Conservation (phyloP, 805 yeast genomes). For the Candida taoyuanica region DNA sequence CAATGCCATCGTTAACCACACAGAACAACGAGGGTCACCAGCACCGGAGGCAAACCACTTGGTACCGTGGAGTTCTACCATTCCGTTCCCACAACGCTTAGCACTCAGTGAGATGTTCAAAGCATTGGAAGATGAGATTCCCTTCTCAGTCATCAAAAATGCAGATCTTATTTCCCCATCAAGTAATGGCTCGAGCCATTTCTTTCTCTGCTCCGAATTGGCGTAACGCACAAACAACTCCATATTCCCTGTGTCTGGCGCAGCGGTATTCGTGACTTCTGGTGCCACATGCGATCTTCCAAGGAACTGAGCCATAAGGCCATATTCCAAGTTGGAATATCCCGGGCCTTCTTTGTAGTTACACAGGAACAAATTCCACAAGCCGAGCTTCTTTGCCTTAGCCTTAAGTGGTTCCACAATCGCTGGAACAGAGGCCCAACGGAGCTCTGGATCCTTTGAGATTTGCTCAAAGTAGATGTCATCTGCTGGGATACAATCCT, state of each 20-base stretch:
- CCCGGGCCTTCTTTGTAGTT: constrained; percentile 47
- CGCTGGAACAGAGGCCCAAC: constrained; percentile 47
- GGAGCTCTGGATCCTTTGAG: constrained; percentile 32
- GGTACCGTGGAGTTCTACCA: constrained; percentile 50
- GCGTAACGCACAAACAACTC: constrained; percentile 37
- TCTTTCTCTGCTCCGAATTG: constrained; percentile 38
- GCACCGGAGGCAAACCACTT: constrained; percentile 74
- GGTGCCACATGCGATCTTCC: constrained; percentile 53
- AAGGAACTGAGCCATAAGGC: constrained; percentile 57
- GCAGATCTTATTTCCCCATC: constrained; percentile 55
- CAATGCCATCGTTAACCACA: constrained; percentile 30
- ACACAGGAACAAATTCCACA: constrained; percentile 55
- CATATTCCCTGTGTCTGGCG: constrained; percentile 65
- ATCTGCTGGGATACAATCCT: constrained; percentile 55
- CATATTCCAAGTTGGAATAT: constrained; percentile 57
- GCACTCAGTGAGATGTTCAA: constrained; percentile 50
- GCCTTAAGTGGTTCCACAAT: constrained; percentile 46
- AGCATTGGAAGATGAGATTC: constrained; percentile 58
- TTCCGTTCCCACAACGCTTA: constrained; percentile 34
- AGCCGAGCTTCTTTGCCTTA: constrained; percentile 47
- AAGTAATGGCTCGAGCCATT: constrained; percentile 50
- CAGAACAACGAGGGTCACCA: constrained; percentile 56
- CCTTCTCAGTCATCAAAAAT: constrained; percentile 61
- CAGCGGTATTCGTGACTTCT: constrained; percentile 54
- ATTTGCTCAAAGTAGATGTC: constrained; percentile 38